Evolutionary conservation across 441 rosid species (phyloP), one percentile per base, ranked within the genome.

Genomic region (Pelargonium fulgidum): DNA sequence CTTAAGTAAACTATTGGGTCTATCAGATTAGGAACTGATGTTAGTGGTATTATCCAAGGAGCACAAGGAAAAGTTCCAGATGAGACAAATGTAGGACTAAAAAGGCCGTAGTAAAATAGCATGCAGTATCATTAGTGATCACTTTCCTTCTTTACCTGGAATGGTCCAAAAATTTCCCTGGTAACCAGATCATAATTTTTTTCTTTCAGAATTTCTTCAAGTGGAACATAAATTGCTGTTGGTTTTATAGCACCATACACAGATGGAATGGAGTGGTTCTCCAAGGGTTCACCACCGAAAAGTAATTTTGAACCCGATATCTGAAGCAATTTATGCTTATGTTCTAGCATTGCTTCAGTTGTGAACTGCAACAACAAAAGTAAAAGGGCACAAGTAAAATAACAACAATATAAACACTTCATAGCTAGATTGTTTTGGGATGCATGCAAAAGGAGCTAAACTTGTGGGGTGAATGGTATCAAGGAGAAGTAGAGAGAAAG

Each of bases 191-290:
- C 89, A 58, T 77, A 94, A 72, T 85, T 83, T 52, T 71, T 66
- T 14, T 82, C 94, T 77, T 89, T 90, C 68, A 91, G 75, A 65
- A 94, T 85, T 84, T 94, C 99, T 80, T 87, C 90, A 19, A 94
- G 82, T 2, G 97, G 97, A 81, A 94, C 84, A 80, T 79, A 90
- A 3, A 94, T 70, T 7, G 99, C 97, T 19, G 97, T 94, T 13
- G 99, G 96, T 75, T 90, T 85, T 70, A 94, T 7, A 70, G 97
- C 97, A 72, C 99, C 99, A 70, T 91, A 94, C 54, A 91, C 77
- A 11, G 86, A 36, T 73, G 99, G 99, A 82, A 94, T 94, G 20
- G 96, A 87, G 76, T 94, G 99, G 67, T 90, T 85, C 75, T 85
- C 72, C 68, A 91, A 75, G 66, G 87, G 80, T 67, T 87, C 81